Base-by-base conservation (phyloP, 1,284 basidiomycete genomes). In the Megacollybia platyphylla region DNA sequence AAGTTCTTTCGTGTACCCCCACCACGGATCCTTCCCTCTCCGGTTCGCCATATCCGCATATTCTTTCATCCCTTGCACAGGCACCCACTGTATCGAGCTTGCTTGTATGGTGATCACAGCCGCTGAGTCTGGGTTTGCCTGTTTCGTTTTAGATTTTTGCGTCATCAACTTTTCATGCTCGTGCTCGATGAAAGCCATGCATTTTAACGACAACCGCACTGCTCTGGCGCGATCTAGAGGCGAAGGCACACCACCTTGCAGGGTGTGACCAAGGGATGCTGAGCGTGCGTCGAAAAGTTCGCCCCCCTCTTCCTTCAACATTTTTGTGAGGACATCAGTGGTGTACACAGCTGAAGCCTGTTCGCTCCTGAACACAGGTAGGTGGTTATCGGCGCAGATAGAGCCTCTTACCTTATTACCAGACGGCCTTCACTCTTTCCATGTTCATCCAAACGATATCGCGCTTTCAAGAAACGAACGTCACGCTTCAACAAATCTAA, bases 221-320 rank as follows among this genome's bases (percentile, higher is more conserved):
- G 91, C 94, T 13, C 91, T 84, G 0, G 87, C 81, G 46, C 94
- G 87, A 65, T 98, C 96, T 50, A 89, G 72, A 0, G 94, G 94
- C 0, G 92, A 94, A 2, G 94, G 94, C 3, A 89, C 82, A 4
- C 91, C 91, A 13, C 94, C 94, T 59, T 99, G 94, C 7, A 98
- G 68, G 1, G 92, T 97, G 65, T 98, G 96, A 7, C 96, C 94
- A 15, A 99, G 79, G 2, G 87, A 84, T 11, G 94, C 96, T 8
- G 80, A 87, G 39, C 96, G 84, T 13, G 94, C 81, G 64, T 98
- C 96, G 57, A 97, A 98, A n/a, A 96, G 68, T 5, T 71, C 58
- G 11, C 79, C 78, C 36, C 94, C 94, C 63, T 98, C 94, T 56
- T 97, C 92, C 53, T 86, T 86, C 62, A 97, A 67, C 67, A 99